A percentile compares a stretch with the other conserved stretches of the same genome.
These are phyloP conservation scores for Lentithecium fluviatile DNA, from an alignment of 495 filamentous ascomycete genomes.

Conservation along the genomic window DNA sequence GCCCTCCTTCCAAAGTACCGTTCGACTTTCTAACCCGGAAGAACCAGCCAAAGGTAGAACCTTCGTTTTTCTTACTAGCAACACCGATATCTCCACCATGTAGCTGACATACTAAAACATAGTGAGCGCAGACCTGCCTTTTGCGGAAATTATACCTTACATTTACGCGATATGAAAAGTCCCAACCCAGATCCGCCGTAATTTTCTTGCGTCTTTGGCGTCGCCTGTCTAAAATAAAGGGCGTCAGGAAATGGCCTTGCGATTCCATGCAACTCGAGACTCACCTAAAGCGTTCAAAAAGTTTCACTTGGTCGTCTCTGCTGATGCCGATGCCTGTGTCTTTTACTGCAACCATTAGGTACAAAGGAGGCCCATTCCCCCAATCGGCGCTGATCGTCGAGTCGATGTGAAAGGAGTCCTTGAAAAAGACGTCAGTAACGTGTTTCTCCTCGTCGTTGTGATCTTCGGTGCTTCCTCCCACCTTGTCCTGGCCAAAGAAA, in stretches of 20 bases:
- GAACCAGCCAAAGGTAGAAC: conserved; percentile 43
- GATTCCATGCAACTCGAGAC: too few relatives aligned
- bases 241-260: background rate
- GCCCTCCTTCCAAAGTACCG: conserved; percentile 9
- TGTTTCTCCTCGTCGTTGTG: conserved; percentile 11
- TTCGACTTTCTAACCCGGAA: conserved; percentile 37
- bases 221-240: conserved; percentile 38
- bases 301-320: conserved; percentile 34
- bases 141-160: conserved; percentile 12
- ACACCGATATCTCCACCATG: conserved; percentile 46
- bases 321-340: conserved; percentile 45
- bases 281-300: conserved; percentile 41
- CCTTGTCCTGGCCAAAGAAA: conserved; percentile 33
- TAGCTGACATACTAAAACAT: conserved; percentile 35
- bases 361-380: conserved; percentile 38
- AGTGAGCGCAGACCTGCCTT: background rate
- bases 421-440: too few relatives aligned
- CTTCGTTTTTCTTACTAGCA: conserved; percentile 37
- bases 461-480: too few relatives aligned
- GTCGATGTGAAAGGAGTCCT: conserved; percentile 33
- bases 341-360: conserved; percentile 43
- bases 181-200: conserved; percentile 46
- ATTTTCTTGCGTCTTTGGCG: conserved; percentile 41
- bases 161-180: conserved; percentile 43
- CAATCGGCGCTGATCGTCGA: conserved; percentile 38